Percentiles rank a stretch among this genome's conserved stretches.
These are phyloP conservation scores for Canariomyces notabilis DNA, from an alignment of 2,329 filamentous ascomycete genomes.

Conservation along the genomic window DNA sequence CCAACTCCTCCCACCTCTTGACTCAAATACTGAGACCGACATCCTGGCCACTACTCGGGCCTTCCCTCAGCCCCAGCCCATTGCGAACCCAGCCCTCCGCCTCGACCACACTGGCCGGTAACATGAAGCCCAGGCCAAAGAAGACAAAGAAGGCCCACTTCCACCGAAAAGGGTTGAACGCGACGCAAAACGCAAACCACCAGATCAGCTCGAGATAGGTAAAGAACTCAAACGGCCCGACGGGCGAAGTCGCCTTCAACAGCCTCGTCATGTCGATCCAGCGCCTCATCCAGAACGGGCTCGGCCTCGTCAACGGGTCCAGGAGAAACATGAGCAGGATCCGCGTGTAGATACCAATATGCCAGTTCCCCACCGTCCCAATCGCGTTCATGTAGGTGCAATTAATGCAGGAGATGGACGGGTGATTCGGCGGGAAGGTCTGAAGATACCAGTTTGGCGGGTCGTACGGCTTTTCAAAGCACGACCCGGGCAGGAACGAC, in stretches of 20 bases:
- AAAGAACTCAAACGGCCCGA: slow-evolving; percentile 80
- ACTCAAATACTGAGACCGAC: slow-evolving; percentile 9
- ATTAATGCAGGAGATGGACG: slow-evolving; percentile 74
- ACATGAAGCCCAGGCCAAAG: slow-evolving; percentile 61
- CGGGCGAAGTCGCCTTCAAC: slow-evolving; percentile 65
- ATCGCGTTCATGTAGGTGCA: slow-evolving; percentile 75
- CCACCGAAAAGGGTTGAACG: slow-evolving; percentile 81
- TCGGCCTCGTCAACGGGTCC: slow-evolving; percentile 70
- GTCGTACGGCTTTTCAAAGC: slow-evolving; percentile 66
- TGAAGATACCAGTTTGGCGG: slow-evolving; percentile 88
- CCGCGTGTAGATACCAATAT: slow-evolving; percentile 84
- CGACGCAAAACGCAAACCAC: slow-evolving; percentile 77
- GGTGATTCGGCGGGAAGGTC: slow-evolving; percentile 71
- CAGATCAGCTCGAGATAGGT: slow-evolving; percentile 80
- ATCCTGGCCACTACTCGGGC: not conserved
- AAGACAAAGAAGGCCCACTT: slow-evolving; percentile 86
- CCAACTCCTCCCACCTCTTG: not conserved
- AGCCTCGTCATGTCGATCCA: slow-evolving; percentile 82
- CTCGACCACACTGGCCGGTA: slow-evolving; percentile 63
- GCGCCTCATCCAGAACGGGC: slow-evolving; percentile 68
- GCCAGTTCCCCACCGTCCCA: slow-evolving; percentile 79
- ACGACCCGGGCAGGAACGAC: slow-evolving; percentile 66
- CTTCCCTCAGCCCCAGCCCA: slow-evolving; percentile 35
- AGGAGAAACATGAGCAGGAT: slow-evolving; percentile 82
- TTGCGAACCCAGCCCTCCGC: slow-evolving; percentile 59